phyloP scores from a whole-genome alignment of 345 rosid genomes.

The Tarenaya hassleriana region DNA sequence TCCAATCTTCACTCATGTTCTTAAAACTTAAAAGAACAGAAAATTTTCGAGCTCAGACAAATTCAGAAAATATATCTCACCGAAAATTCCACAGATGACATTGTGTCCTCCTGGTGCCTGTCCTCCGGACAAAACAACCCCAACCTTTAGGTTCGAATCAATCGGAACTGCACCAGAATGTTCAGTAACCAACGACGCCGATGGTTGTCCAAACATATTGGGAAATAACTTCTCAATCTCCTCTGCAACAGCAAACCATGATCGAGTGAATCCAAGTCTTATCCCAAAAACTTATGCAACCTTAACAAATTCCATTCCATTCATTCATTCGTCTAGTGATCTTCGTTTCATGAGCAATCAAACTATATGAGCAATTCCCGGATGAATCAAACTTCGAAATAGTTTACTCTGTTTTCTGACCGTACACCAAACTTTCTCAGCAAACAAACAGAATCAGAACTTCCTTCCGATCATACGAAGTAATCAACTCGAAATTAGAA shows the following conservation, averaged over 20 bases:
- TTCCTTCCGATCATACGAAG: constrained; percentile 9
- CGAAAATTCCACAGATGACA: constrained; percentile 84
- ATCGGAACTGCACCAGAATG: constrained; percentile 28
- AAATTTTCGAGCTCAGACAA: too few relatives aligned
- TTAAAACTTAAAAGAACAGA: too few relatives aligned
- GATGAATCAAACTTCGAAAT: not conserved
- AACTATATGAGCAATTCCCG: too few relatives aligned
- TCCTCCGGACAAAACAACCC: constrained; percentile 93
- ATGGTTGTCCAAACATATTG: constrained; percentile 76
- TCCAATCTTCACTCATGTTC: too few relatives aligned
- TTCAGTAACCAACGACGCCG: constrained; percentile 54
- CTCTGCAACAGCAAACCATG: constrained; percentile 37
- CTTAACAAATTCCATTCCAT: too few relatives aligned
- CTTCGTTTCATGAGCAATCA: too few relatives aligned
- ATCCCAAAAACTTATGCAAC: too few relatives aligned
- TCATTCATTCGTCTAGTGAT: too few relatives aligned
- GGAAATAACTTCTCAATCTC: constrained; percentile 95
- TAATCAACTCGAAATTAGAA: constrained; percentile 18
- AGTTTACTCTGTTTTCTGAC: not conserved
- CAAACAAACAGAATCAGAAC: constrained; percentile 20
- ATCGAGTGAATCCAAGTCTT: too few relatives aligned
- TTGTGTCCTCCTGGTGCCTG: constrained; percentile 99
- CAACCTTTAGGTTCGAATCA: constrained; percentile 63
- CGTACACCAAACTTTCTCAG: not conserved
- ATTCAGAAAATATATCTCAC: too few relatives aligned